Evolutionary conservation across 805 yeast genomes (phyloP).

Genomic region (Pichia nakasei): DNA sequence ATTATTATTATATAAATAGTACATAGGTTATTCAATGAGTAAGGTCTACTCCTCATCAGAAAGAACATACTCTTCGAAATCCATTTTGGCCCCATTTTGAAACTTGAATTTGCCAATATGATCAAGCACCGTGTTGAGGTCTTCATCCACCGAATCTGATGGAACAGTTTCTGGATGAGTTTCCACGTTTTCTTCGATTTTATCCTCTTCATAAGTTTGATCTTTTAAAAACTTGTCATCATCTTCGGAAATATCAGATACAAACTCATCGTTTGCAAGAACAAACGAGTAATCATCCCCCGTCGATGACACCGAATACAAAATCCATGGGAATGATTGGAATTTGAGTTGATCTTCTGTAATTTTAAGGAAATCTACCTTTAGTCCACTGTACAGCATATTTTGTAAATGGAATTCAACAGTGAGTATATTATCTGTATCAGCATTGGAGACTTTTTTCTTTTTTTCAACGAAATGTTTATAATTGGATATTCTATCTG

Average conservation of each 20-base stretch:
- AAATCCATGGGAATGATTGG: conserved; percentile 69
- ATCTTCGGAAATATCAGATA: conserved; percentile 8
- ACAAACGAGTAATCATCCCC: conserved; percentile 23
- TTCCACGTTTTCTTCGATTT: not conserved
- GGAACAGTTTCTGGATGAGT: too few relatives aligned
- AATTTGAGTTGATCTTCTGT: conserved; percentile 51
- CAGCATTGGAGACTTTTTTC: not conserved
- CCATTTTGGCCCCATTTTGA: not conserved
- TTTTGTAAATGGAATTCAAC: conserved; percentile 52
- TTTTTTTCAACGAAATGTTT: not conserved
- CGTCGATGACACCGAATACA: conserved; percentile 39
- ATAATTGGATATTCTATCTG: conserved; percentile 15
- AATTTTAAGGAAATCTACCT: conserved; percentile 57
- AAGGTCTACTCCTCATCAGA: conserved; percentile 9
- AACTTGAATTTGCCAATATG: conserved; percentile 3
- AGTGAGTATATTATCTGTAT: conserved; percentile 8
- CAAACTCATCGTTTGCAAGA: conserved; percentile 19
- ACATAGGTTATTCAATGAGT: too few relatives aligned
- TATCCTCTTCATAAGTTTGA: not conserved
- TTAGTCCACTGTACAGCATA: conserved; percentile 56
- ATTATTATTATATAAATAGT: too few relatives aligned
- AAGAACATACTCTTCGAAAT: conserved; percentile 24
- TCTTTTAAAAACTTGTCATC: not conserved
- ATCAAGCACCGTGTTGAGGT: conserved; percentile 10
- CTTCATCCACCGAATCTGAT: too few relatives aligned